Evolutionary conservation across 331 rosid genomes (phyloP), one percentile per base, ranked within the genome.

Genomic region (Ulmus americana): DNA sequence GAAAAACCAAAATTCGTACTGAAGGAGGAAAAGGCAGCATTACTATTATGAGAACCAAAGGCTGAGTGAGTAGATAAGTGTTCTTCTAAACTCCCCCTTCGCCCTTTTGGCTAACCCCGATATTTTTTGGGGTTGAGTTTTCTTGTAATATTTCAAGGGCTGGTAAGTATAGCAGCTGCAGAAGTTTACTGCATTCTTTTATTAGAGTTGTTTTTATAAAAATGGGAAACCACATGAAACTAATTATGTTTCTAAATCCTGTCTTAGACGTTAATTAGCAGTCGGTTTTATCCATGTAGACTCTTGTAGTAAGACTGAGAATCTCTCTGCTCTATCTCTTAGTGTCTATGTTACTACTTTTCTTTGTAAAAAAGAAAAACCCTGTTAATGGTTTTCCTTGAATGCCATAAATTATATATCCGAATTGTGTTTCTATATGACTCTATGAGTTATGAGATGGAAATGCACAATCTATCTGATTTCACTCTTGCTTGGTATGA

Each of bases 21-120:
- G 96, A 90, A 77, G 97, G 99, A 20, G 96, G 99, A 61, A 94
- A 83, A 72, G 99, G 99, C 40, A 94, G 99, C 97, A 94, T 94
- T 80, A 94, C 99, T 69, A 94, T 94, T 55, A 90, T 85, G 95
- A 83, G 97, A 75, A 90, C 99, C 56, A 87, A 84, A 90, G 99
- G 99, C 64, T 94, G 83, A 75, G 69, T 38, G 44, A 14, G 28
- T 56, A 77, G 67, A 61, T 70, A 52, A 70, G 13, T 2, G 51
- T 56, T 45, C 18, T 44, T 56, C 59, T 20, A 9, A 58, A 61
- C 65, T 66, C 45, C 20, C 66, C 70, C 16, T 67, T 66, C 61
- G 70, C 82, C 65, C 85, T 65, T 78, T 61, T 73, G 56, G 45
- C 76, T 77, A 61, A 22, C 71, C 76, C 69, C 68, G 59, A 38